Conservation (phyloP, 495 filamentous ascomycete genomes). For the Apodospora peruviana region DNA sequence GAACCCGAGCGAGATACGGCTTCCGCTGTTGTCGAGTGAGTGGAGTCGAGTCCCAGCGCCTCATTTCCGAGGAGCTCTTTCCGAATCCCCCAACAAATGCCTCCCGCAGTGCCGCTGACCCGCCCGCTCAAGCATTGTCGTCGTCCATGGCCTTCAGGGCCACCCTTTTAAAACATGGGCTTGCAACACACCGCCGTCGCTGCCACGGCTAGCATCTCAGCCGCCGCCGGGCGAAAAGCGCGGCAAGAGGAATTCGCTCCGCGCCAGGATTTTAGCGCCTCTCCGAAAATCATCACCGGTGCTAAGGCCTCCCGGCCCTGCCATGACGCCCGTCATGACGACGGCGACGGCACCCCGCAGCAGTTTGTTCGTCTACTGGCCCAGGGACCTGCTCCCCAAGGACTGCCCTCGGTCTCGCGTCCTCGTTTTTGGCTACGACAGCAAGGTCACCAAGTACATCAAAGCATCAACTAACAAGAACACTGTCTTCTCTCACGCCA, state of each 20-base stretch:
- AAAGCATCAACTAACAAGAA: slow-evolving; percentile 16
- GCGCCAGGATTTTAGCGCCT: neutral
- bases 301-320: no score
- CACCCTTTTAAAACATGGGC: slow-evolving; percentile 26
- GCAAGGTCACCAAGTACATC: slow-evolving; percentile 26
- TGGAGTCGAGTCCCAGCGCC: no score
- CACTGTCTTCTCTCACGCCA: slow-evolving; percentile 29
- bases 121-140: slow-evolving; percentile 29
- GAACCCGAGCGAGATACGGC: no score
- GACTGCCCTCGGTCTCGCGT: slow-evolving; percentile 27
- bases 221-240: no score
- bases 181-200: neutral
- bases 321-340: neutral
- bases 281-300: neutral
- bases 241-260: neutral
- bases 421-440: slow-evolving; percentile 39
- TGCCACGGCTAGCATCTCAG: neutral
- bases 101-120: no score
- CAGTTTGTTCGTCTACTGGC: slow-evolving; percentile 24
- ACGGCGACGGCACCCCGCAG: neutral
- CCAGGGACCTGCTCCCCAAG: slow-evolving; percentile 29
- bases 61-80: no score
- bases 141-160: slow-evolving; percentile 27
- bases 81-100: no score
- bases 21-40: no score